Base-by-base conservation (phyloP, 2,329 filamentous ascomycete species). In the Ceratocystis cubensis region DNA sequence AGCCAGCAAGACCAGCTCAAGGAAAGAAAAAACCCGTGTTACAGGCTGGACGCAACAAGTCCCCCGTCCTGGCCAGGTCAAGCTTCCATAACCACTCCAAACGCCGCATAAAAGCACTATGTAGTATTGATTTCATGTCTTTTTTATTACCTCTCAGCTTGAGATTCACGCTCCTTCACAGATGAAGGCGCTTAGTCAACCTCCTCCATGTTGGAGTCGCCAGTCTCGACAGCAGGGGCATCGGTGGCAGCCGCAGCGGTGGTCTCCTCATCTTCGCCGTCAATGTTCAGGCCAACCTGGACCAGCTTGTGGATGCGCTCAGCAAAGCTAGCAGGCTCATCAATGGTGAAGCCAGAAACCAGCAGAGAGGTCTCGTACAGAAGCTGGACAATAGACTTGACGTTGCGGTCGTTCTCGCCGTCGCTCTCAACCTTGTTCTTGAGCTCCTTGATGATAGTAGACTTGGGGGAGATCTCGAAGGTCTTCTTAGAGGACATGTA, bases 401-500 rank as follows among this genome's bases (percentile, higher is more conserved):
- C 94, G 68, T 92, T 96, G 78, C 92, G 91, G 84, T 97, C 94
- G 78, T 92, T 93, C 88, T 96, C 93, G 71, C 94, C 94, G 75
- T 99, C 94, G 69, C 87, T 77, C 85, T 97, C 94, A 70, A 97
- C 91, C 91, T 99, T 99, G 82, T 88, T 91, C 90, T 95, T 96
- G 75, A 99, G 88, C 85, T 97, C 94, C 87, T 96, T 89, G 83
- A 99, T 87, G 80, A 99, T 99, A 71, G 91, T 77, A 74, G 91
- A 96, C 85, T 94, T 93, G 78, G 94, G 94, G n/a, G 94, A 97
- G 80, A 99, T 97, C 84, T 99, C 94, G 73, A 99, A 97, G 41
- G 94, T 99, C 91, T 99, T 99, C 92, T 99, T 99, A 78, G 93
- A 97, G 72, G 91, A 95, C 94, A 99, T 99, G 89, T 99, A 99